These are phyloP conservation scores for Mycena rosella DNA, from an alignment of 768 basidiomycete genomes.

Conservation along the genomic window DNA sequence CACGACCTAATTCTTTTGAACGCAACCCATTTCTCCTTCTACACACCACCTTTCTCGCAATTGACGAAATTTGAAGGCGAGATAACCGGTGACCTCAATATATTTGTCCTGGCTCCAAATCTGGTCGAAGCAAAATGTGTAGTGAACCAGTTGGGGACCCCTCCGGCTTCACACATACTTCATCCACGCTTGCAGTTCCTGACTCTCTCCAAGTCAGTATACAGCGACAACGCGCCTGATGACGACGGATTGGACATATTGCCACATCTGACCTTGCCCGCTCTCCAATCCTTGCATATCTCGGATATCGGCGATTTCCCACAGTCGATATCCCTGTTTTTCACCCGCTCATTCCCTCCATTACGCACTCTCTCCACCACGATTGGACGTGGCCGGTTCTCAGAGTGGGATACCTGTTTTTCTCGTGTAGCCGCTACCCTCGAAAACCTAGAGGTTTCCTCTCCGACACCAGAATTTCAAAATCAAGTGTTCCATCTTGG, in stretches of 20 bases:
- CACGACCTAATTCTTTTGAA: background rate
- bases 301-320: background rate
- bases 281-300: background rate
- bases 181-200: background rate
- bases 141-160: too few species aligned
- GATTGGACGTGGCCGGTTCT: background rate
- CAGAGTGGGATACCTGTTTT: background rate
- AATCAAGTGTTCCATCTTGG: background rate
- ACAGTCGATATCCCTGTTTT: background rate
- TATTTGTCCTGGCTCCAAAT: background rate
- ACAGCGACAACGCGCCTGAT: background rate
- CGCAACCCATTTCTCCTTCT: background rate
- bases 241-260: constrained; percentile 13
- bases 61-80: constrained; percentile 8
- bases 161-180: background rate
- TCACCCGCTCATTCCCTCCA: constrained; percentile 5
- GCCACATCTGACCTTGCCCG: constrained; percentile 1
- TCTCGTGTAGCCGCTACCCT: background rate
- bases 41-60: background rate
- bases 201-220: background rate
- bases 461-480: background rate
- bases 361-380: constrained; percentile 2
- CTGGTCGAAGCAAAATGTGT: background rate
- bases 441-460: background rate
- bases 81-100: background rate